phyloP scores from a whole-genome alignment of 2,329 filamentous ascomycete genomes.

The Pyrenophora teres region DNA sequence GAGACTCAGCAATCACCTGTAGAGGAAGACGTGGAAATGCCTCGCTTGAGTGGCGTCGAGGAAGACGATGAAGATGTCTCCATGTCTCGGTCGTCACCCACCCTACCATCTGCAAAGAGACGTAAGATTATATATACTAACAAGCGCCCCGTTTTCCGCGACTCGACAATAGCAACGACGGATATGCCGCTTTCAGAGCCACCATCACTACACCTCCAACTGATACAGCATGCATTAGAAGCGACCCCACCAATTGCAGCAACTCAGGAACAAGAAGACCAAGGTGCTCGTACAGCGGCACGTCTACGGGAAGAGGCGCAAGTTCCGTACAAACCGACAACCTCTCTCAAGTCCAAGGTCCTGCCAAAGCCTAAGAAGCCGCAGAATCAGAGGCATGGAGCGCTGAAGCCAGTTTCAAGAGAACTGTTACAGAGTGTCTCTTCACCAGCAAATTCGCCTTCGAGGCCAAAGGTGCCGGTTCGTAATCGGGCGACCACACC shows the following conservation, averaged over 20 bases:
- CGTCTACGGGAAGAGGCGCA: conserved; percentile 24
- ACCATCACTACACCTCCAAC: conserved; percentile 19
- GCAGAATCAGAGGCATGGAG: conserved; percentile 29
- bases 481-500: conserved; percentile 13
- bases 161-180: conserved; percentile 17
- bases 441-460: conserved; percentile 19
- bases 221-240: conserved; percentile 26
- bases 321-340: conserved; percentile 22
- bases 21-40: conserved; percentile 41
- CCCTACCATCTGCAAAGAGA: conserved; percentile 36
- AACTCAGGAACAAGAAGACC: conserved; percentile 39
- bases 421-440: conserved; percentile 27
- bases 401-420: conserved; percentile 36
- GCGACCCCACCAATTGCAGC: conserved; percentile 27
- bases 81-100: conserved; percentile 30
- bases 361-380: conserved; percentile 21
- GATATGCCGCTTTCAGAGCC: conserved; percentile 16
- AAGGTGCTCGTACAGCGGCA: conserved; percentile 40
- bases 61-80: conserved; percentile 42
- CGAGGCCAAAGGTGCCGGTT: conserved; percentile 6
- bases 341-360: conserved; percentile 29
- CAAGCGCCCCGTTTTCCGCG: conserved; percentile 27
- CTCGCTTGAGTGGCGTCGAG: conserved; percentile 38
- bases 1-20: conserved; percentile 38
- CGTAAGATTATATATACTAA: conserved; percentile 34